Evolutionary conservation across 495 filamentous ascomycete genomes (phyloP).

Genomic region (Neurospora sp.): DNA sequence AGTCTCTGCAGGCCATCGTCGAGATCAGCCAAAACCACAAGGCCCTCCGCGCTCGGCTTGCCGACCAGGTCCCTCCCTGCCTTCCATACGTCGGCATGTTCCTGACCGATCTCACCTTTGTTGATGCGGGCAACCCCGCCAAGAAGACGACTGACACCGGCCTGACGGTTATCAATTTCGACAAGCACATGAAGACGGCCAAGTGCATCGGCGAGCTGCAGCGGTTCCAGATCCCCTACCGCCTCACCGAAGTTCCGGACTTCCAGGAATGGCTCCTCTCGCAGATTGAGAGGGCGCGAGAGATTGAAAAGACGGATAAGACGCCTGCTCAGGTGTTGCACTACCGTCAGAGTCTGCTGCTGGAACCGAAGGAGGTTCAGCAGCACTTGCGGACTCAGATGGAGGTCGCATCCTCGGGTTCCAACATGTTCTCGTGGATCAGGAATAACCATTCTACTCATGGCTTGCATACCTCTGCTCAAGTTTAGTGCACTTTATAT

Average conservation of each 20-base stretch:
- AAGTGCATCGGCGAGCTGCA: constrained; percentile 93
- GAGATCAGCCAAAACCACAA: constrained; percentile 87
- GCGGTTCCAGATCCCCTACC: constrained; percentile 94
- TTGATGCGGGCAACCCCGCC: constrained; percentile 87
- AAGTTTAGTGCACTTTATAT: constrained; percentile 6
- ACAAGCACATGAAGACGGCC: constrained; percentile 91
- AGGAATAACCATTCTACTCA: constrained; percentile 14
- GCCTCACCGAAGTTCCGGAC: constrained; percentile 73
- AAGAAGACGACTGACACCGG: constrained; percentile 43
- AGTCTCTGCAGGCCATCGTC: constrained; percentile 67
- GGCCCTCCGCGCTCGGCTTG: constrained; percentile 76
- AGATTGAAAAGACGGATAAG: constrained; percentile 52
- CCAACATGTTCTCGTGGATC: constrained; percentile 26
- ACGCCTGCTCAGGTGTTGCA: constrained; percentile 66
- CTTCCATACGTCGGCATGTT: constrained; percentile 96
- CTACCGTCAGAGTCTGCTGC: constrained; percentile 74
- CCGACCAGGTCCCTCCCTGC: constrained; percentile 83
- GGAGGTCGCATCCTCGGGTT: constrained; percentile 23
- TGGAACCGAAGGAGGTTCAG: constrained; percentile 69
- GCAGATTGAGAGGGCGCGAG: constrained; percentile 72
- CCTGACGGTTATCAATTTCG: constrained; percentile 87
- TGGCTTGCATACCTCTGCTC: constrained; percentile 5
- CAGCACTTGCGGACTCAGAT: constrained; percentile 35
- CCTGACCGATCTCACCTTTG: constrained; percentile 76
- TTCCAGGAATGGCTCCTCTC: constrained; percentile 89